These are phyloP conservation scores for Epichloe scottii DNA, from an alignment of 2,329 filamentous ascomycete genomes.

Conservation along the genomic window DNA sequence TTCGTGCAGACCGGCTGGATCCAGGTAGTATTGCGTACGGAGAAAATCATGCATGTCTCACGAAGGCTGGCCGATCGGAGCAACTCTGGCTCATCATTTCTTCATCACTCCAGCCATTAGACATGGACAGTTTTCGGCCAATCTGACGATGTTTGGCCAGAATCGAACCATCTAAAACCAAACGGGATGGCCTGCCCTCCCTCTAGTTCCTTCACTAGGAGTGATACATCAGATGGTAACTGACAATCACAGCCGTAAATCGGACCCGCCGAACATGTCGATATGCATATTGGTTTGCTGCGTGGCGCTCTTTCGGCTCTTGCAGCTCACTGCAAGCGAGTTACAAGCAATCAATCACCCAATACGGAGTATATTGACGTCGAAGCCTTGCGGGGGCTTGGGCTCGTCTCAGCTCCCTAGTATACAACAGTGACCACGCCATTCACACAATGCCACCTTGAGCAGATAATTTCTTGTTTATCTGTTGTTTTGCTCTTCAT, in stretches of 20 bases:
- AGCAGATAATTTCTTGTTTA: neutral
- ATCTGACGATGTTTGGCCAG: too few species aligned
- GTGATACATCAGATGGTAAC: neutral
- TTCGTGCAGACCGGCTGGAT: too few species aligned
- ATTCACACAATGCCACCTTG: slow-evolving; percentile 1
- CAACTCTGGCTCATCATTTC: too few species aligned
- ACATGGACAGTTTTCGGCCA: too few species aligned
- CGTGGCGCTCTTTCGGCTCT: neutral
- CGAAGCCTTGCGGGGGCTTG: slow-evolving; percentile 1
- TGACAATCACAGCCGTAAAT: neutral
- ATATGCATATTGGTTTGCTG: neutral
- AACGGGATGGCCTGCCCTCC: neutral
- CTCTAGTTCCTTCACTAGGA: neutral
- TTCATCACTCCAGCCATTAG: too few species aligned
- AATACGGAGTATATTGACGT: too few species aligned
- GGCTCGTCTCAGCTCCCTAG: neutral
- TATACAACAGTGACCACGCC: neutral
- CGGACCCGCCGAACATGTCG: neutral
- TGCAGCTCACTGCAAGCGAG: slow-evolving; percentile 1
- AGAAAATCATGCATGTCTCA: too few species aligned
- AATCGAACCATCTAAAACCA: too few species aligned
- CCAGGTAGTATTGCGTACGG: too few species aligned
- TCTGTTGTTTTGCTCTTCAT: neutral
- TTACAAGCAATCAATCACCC: neutral
- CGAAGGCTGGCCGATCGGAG: too few species aligned